Evolutionary conservation across 2,329 filamentous ascomycete species (phyloP), one percentile per base, ranked within the genome.

Genomic region (Neocucurbitaria cava): DNA sequence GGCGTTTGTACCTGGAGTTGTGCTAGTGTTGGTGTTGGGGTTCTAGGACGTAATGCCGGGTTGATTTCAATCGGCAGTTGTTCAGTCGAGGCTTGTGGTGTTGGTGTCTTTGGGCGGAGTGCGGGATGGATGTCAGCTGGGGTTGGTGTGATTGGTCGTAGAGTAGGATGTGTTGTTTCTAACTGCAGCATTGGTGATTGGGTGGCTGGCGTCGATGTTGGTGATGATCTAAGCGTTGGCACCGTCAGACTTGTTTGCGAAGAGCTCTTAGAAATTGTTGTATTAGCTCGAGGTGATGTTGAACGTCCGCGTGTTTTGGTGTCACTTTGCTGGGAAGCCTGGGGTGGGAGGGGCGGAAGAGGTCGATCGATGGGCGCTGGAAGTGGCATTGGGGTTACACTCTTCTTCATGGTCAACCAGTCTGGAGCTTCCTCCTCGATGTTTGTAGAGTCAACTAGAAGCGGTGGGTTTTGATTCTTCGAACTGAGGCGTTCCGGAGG

Each of bases 301-400:
- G 64, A 65, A 33, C 60, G 52, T 17, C 65, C 62, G 26, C 62
- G 57, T 13, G 49, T 53, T 20, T 58, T 26, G 42, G 51, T 38
- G 21, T 40, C 35, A 21, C 4, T 35, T 35, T 6, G 13, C 31
- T 35, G 31, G 15, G 38, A 33, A n/a, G 48, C 24, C 9, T 63
- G 57, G 3, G 49, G 30, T 41, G 68, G 68, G 8, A 71, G 56
- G 26, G 69, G 66, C 13, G 69, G 68, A 5, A 66, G 63, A 17
- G 65, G 63, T 17, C 62, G 59, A 44, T 68, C 55, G 41, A 64
- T 58, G 1, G 63, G 64, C 28, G 67, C 59, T 11, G 65, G 59
- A 24, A 52, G 61, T 5, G 50, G 39, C 42, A 54, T 56, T 24
- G 46, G 44, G 20, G 50, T 42, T 33, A 61, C 48, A 13, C 50